Percentiles rank a stretch among this genome's conserved stretches.
Evolutionary conservation across 2,329 filamentous ascomycete species (phyloP).

Genomic region (Xylaria sp.): DNA sequence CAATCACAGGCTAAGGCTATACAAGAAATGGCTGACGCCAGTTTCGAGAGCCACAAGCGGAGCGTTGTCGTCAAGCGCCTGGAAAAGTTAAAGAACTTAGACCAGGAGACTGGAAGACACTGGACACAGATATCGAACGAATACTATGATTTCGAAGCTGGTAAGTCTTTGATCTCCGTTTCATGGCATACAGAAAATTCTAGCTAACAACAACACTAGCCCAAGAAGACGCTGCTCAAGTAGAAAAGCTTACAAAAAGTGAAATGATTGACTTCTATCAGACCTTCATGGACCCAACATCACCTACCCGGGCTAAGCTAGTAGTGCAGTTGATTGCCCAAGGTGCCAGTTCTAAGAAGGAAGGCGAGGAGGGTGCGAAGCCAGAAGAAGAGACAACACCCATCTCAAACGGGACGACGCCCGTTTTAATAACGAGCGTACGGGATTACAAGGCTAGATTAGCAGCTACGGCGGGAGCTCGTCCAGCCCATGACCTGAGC

Average conservation of each 20-base stretch:
- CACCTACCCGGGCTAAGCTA: slow-evolving; percentile 77
- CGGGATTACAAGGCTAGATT: slow-evolving; percentile 80
- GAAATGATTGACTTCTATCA: slow-evolving; percentile 83
- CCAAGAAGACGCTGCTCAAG: slow-evolving; percentile 75
- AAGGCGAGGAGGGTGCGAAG: slow-evolving; percentile 51
- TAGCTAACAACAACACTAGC: slow-evolving; percentile 51
- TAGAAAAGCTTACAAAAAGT: slow-evolving; percentile 76
- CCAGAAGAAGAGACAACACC: slow-evolving; percentile 43
- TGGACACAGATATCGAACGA: slow-evolving; percentile 87
- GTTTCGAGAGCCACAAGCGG: slow-evolving; percentile 90
- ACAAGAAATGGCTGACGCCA: slow-evolving; percentile 76
- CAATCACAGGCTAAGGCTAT: slow-evolving; percentile 68
- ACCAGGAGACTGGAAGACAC: slow-evolving; percentile 80
- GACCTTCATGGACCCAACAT: slow-evolving; percentile 75
- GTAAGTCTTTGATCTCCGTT: slow-evolving; percentile 61
- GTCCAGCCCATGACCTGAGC: slow-evolving; percentile 74
- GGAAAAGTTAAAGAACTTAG: slow-evolving; percentile 91
- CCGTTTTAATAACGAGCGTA: slow-evolving; percentile 76
- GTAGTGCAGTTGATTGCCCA: slow-evolving; percentile 85
- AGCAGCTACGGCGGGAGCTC: slow-evolving; percentile 72
- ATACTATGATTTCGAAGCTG: slow-evolving; percentile 86
- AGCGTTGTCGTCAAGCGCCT: slow-evolving; percentile 85
- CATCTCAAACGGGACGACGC: slow-evolving; percentile 55
- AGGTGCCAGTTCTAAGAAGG: slow-evolving; percentile 50
- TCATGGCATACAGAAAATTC: neutral